Base-by-base conservation (phyloP, 2,329 filamentous ascomycete genomes). In the Hirsutella rhossiliensis region DNA sequence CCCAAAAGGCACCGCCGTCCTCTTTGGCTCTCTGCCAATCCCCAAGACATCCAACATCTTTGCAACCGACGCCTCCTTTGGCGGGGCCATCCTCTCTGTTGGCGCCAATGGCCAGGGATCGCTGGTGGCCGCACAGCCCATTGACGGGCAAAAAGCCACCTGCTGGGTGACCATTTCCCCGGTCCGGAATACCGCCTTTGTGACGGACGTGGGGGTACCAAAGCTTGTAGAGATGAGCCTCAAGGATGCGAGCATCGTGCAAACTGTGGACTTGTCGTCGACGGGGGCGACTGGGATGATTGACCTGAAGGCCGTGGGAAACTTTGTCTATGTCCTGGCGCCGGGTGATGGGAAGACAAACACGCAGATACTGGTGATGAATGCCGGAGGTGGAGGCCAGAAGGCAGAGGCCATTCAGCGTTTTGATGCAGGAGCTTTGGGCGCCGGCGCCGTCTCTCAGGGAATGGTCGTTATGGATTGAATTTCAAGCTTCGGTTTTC, bases 1-100 rank as follows among this genome's bases (percentile, higher is more conserved):
- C 0, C 76, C 75, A 0, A 43, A 55, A 0, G 75, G 73, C n/a
- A 80, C 77, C 0, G 68, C 69, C 0, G 71, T 78, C 0, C 65
- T 79, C 1, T 80, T 80, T 48, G 77, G 77, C 8, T 68, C 72
- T 0, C 57, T 62, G 1, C 38, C 58, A 1, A 67, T 80, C 31
- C 69, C 69, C 1, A 62, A 60, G 0, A 64, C 63, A 0, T 59
- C 52, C 3, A 55, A 67, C 28, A 52, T 79, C 34, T 75, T 81
- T 47, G 67, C 66, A 0, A 75, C 76, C 0, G 78, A 82, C 44
- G 70, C 76, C 0, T 72, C 73, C 0, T 78, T 81, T 43, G 78
- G 78, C 6, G 71, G 60, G 0, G 69, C 66, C 0, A 62, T 78
- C 5, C 54, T 81, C 1, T 57, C 63, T 1, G 48, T 76, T 19